Conservation (phyloP, 2,329 filamentous ascomycete species). For the Xylariaceae sp. region DNA sequence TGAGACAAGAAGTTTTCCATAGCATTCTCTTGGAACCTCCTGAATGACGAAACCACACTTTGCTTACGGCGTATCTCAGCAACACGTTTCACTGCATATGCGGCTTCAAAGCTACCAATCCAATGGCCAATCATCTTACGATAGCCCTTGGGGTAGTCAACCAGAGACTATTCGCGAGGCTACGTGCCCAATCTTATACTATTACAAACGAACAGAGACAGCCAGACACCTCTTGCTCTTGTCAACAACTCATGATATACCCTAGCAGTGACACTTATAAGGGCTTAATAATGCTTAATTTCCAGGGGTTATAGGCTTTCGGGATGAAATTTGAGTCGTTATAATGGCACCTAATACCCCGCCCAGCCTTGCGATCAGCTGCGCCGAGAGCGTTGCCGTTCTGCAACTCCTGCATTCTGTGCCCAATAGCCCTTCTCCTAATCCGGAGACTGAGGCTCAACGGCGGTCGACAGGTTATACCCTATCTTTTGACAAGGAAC, state of each 20-base stretch:
- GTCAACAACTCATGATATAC: neutral
- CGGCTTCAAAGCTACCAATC: constrained; percentile 7
- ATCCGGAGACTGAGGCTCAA: constrained; percentile 7
- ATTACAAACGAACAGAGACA: neutral
- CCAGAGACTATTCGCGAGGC: constrained; percentile 7
- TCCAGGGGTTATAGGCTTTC: neutral
- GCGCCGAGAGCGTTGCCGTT: constrained; percentile 34
- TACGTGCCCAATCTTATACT: neutral
- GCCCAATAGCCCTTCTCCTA: constrained; percentile 24
- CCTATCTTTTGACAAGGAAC: constrained; percentile 39
- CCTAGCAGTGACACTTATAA: neutral
- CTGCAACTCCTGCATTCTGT: constrained; percentile 33
- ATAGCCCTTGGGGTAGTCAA: neutral
- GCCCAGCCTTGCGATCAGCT: constrained; percentile 15
- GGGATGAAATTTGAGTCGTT: neutral
- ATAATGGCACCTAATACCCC: constrained; percentile 4
- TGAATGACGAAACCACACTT: neutral
- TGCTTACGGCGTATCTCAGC: constrained; percentile 1
- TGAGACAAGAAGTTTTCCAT: neutral
- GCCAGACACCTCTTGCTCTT: neutral
- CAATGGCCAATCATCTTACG: constrained; percentile 15
- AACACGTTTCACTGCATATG: constrained; percentile 7
- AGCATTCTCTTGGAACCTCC: neutral
- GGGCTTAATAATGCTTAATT: neutral
- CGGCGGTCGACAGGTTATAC: constrained; percentile 19